A percentile compares a stretch with the other conserved stretches of the same genome.
These are phyloP conservation scores for Pyricularia grisea DNA, from an alignment of 2,329 filamentous ascomycete species.

Conservation along the genomic window DNA sequence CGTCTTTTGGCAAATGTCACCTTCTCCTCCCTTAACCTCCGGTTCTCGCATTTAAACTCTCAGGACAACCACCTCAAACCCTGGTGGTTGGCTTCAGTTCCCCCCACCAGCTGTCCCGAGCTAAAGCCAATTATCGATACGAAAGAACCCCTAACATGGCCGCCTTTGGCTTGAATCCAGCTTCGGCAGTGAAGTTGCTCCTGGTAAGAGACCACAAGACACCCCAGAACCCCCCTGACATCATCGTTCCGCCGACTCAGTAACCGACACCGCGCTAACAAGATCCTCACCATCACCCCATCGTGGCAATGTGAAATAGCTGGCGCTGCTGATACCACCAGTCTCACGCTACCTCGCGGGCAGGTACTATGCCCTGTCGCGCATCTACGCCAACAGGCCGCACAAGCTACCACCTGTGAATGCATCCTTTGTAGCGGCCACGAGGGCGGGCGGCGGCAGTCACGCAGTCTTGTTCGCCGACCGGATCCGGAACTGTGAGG, in stretches of 20 bases:
- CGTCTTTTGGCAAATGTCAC: not conserved
- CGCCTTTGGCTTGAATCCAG: not conserved
- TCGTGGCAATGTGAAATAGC: not conserved
- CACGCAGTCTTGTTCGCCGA: slow-evolving; percentile 23
- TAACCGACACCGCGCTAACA: not conserved
- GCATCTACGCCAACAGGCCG: not conserved
- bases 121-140: not conserved
- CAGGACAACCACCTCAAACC: not conserved
- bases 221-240: not conserved
- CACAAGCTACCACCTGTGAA: not conserved
- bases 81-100: not conserved
- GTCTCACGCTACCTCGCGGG: not conserved
- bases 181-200: not conserved
- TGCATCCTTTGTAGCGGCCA: not conserved
- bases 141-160: not conserved
- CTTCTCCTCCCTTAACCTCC: not conserved
- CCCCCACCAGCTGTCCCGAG: not conserved
- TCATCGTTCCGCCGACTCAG: not conserved
- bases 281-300: not conserved
- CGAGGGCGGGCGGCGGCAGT: not conserved
- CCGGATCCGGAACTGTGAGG: slow-evolving; percentile 28
- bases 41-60: not conserved
- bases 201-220: not conserved
- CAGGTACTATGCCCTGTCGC: not conserved
- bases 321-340: not conserved